A percentile compares a stretch with the other conserved stretches of the same genome.
phyloP scores from a whole-genome alignment of 2,329 filamentous ascomycete genomes.

The Ophiostoma ips region DNA sequence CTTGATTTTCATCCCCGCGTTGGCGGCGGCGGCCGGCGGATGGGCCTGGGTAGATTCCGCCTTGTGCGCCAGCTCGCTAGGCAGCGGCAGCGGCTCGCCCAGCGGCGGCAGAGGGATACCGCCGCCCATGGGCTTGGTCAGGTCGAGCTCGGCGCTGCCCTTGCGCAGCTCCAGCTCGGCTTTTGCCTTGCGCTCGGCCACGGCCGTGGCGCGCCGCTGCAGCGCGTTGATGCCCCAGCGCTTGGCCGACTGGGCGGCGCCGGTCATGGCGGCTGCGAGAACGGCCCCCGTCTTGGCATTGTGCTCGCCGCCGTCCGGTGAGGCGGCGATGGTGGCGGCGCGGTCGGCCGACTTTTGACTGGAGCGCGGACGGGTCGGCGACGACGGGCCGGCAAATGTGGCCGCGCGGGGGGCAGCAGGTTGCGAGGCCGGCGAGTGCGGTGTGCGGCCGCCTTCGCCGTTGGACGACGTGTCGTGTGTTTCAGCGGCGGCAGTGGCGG shows the following conservation, averaged over 20 bases:
- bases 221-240: conserved; percentile 47
- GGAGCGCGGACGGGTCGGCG: background rate
- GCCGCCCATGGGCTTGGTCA: conserved; percentile 61
- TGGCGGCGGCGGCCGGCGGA: background rate
- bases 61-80: background rate
- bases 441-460: background rate
- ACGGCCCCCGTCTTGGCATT: conserved; percentile 30
- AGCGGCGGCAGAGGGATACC: conserved; percentile 72
- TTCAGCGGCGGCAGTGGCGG: background rate
- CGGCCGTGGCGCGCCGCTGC: conserved; percentile 21
- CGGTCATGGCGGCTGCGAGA: conserved; percentile 37
- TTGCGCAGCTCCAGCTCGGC: conserved; percentile 1
- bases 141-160: conserved; percentile 23
- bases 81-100: conserved; percentile 56
- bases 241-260: conserved; percentile 39
- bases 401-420: background rate
- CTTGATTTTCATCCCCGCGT: background rate
- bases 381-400: background rate
- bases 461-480: background rate
- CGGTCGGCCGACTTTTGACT: background rate
- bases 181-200: conserved; percentile 5
- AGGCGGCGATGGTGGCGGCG: background rate
- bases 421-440: background rate
- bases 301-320: background rate
- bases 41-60: background rate